Percentiles rank a stretch among this genome's conserved stretches.
These are phyloP conservation scores for Auriscalpium orientale DNA, from an alignment of 768 basidiomycete genomes.

Conservation along the genomic window DNA sequence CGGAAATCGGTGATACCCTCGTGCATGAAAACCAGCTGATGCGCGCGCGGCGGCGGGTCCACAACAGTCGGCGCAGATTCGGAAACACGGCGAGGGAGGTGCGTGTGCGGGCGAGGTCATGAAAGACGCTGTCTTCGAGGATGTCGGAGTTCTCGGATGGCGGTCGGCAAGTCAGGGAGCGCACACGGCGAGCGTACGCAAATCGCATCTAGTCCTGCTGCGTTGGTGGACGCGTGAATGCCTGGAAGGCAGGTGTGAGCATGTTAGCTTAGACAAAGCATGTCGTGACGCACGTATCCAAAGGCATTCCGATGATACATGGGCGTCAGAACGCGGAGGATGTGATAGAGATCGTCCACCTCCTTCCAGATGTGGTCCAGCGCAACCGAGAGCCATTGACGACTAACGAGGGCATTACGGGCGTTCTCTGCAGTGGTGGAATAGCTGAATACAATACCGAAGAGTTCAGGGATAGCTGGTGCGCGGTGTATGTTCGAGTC, in stretches of 20 bases:
- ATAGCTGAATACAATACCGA: constrained; percentile 9
- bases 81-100: constrained; percentile 13
- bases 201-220: constrained; percentile 12
- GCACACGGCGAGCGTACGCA: constrained; percentile 14
- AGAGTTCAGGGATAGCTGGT: constrained; percentile 11
- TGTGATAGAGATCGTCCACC: constrained; percentile 7
- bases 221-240: constrained; percentile 7
- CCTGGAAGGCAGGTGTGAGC: not conserved
- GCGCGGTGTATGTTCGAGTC: constrained; percentile 13
- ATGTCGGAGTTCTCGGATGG: not conserved
- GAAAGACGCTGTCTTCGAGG: constrained; percentile 7
- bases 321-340: constrained; percentile 7
- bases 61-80: constrained; percentile 9
- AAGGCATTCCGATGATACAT: not conserved
- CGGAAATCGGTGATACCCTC: constrained; percentile 11
- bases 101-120: constrained; percentile 13
- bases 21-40: constrained; percentile 12
- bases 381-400: constrained; percentile 8
- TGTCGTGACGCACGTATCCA: not conserved
- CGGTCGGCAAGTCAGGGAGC: constrained; percentile 3
- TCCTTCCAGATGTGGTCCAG: constrained; percentile 12
- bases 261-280: not conserved
- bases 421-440: constrained; percentile 6
- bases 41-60: no score
- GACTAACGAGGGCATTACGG: constrained; percentile 9